Conservation (phyloP, 768 basidiomycete species). For the Cubamyces lactineus region DNA sequence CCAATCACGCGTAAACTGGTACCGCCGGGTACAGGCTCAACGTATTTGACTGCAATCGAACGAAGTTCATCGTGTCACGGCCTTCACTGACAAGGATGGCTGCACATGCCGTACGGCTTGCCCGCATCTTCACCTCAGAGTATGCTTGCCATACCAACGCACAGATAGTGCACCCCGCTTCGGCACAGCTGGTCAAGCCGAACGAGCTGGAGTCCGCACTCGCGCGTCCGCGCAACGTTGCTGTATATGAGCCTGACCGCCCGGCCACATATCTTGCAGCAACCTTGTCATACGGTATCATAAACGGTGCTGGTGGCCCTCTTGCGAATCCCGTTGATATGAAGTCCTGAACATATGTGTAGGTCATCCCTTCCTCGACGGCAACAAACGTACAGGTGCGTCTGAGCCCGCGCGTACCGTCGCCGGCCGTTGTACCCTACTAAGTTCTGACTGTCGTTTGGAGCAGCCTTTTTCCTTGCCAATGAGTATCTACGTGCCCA, state of each 20-base stretch:
- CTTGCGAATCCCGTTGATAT: neutral
- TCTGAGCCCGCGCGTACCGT: neutral
- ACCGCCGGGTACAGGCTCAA: too few relatives aligned
- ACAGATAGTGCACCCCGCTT: conserved; percentile 39
- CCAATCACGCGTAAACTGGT: too few relatives aligned
- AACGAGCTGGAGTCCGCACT: conserved; percentile 40
- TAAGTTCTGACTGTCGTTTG: neutral
- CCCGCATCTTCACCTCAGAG: conserved; percentile 37
- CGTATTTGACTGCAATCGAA: too few relatives aligned
- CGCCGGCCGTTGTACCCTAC: neutral
- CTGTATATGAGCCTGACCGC: conserved; percentile 37
- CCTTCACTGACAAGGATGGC: neutral
- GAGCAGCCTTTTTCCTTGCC: conserved; percentile 38
- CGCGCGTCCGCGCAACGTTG: conserved; percentile 34
- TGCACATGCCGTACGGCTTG: conserved; percentile 32
- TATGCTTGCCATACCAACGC: conserved; percentile 36
- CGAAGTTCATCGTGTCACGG: too few relatives aligned
- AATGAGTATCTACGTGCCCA: conserved; percentile 39
- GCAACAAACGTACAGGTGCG: conserved; percentile 35
- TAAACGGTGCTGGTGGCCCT: conserved; percentile 26
- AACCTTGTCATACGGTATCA: conserved; percentile 39
- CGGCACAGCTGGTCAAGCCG: conserved; percentile 36
- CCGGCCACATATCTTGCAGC: conserved; percentile 37
- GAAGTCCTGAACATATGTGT: neutral
- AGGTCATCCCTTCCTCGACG: conserved; percentile 39